These are phyloP conservation scores for Linaria vulgaris DNA, from an alignment of 257 asterid species.

Conservation along the genomic window DNA sequence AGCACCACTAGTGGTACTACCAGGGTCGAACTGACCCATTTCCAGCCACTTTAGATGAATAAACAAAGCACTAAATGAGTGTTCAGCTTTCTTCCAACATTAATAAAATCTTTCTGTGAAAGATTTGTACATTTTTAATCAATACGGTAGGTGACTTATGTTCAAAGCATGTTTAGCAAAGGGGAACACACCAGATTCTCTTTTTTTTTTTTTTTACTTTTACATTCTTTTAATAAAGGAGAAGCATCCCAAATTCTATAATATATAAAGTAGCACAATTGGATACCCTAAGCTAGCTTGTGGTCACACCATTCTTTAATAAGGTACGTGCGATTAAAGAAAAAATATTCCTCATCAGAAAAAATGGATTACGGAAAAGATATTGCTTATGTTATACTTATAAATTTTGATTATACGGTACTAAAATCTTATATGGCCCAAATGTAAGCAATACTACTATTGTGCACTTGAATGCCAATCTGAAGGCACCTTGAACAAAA, in stretches of 20 bases:
- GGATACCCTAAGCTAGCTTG: background rate
- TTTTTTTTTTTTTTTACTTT: no score
- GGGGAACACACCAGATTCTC: conserved; percentile 2
- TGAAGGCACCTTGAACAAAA: no score
- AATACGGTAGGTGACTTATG: conserved; percentile 15
- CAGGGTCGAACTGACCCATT: no score
- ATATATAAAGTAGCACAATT: background rate
- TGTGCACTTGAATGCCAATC: no score
- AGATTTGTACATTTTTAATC: conserved; percentile 4
- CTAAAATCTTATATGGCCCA: no score
- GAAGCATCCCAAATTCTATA: background rate
- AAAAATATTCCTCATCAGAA: background rate
- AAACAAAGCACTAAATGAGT: background rate
- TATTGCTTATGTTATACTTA: background rate
- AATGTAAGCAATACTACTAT: no score
- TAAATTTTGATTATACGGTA: no score
- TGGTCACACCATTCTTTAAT: conserved; percentile 22
- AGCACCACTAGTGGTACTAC: no score
- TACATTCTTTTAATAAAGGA: conserved; percentile 21
- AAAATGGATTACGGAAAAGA: background rate
- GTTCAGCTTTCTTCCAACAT: background rate
- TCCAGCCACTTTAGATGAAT: conserved; percentile 36
- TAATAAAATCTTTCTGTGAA: background rate
- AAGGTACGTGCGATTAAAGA: background rate
- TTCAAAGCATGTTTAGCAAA: conserved; percentile 33